These are phyloP conservation scores for Aureobasidium sp. DNA, from an alignment of 2,329 filamentous ascomycete genomes.

Conservation along the genomic window DNA sequence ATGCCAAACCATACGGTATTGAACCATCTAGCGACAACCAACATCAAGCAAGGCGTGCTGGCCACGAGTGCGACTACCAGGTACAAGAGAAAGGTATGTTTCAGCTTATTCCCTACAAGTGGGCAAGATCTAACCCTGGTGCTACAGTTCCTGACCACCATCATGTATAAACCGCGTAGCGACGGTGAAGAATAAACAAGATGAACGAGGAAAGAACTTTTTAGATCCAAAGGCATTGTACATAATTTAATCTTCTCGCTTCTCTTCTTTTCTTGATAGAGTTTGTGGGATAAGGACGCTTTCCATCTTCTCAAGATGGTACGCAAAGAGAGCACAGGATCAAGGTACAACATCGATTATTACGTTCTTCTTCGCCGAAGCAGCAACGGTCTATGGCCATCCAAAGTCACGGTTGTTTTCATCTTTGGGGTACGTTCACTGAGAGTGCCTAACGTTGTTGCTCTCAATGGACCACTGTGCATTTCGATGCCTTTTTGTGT, in stretches of 20 bases:
- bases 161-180: constrained; percentile 86
- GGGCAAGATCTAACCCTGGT: background rate
- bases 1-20: constrained; percentile 97
- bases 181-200: constrained; percentile 24
- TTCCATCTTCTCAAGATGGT: background rate
- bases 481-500: background rate
- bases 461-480: background rate
- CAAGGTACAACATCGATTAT: background rate
- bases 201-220: background rate
- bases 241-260: constrained; percentile 5
- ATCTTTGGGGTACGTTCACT: background rate
- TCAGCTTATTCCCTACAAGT: background rate
- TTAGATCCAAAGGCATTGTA: background rate
- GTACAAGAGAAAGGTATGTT: constrained; percentile 79
- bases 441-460: background rate
- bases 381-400: background rate
- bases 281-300: background rate
- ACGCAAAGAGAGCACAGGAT: background rate
- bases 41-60: constrained; percentile 92
- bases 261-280: background rate
- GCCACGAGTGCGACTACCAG: constrained; percentile 95
- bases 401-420: background rate
- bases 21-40: constrained; percentile 94
- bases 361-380: background rate
- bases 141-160: constrained; percentile 83